Evolutionary conservation across 2,329 filamentous ascomycete species (phyloP), one percentile per base, ranked within the genome.

Genomic region (Aureobasidium vineae): DNA sequence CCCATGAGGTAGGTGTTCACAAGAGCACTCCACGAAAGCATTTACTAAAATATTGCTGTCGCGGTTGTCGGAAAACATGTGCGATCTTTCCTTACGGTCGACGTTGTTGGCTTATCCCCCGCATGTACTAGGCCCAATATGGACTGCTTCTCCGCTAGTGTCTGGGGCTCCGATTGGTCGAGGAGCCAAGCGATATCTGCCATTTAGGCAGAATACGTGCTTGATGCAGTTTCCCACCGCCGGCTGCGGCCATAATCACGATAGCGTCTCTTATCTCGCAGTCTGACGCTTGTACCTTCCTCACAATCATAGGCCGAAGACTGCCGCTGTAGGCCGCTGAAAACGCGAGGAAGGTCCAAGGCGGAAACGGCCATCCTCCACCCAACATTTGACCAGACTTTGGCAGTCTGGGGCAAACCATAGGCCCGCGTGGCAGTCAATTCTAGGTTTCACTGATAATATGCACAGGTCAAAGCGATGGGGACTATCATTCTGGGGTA

Each of bases 261-360:
- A 63, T 19, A 43, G 36, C 23, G 60, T 13, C 23, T 41, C 60
- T 33, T 63, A 63, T 63, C 60, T 63, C 45, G 13, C 59, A 49
- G 19, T 23, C 33, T 33, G 43, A 49, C 61, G 61, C 61, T 54
- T 65, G 61, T 54, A 65, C 61, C 61, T 65, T 65, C 61, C 61
- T 65, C 28, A 5, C 5, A 2, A 13, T 28, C 6, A 11, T 19
- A 3, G 5, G 15, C 28, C 21, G 26, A 45, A 33, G 50, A 36
- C 40, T 40, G 26, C 38, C 49, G 33, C 49, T 47, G n/a, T n/a
- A 19, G 16, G 19, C 50, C 50, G 28, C 61, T 38, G 11, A 26
- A 15, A 38, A n/a, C 33, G 28, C 16, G 23, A 54, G 61, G 61
- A 65, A 65, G 61, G 61, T 65, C 61, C 61, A 65, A 65, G 61